Evolutionary conservation across 2,329 filamentous ascomycete genomes (phyloP), one percentile per base, ranked within the genome.

Genomic region (Beauveria sp.): DNA sequence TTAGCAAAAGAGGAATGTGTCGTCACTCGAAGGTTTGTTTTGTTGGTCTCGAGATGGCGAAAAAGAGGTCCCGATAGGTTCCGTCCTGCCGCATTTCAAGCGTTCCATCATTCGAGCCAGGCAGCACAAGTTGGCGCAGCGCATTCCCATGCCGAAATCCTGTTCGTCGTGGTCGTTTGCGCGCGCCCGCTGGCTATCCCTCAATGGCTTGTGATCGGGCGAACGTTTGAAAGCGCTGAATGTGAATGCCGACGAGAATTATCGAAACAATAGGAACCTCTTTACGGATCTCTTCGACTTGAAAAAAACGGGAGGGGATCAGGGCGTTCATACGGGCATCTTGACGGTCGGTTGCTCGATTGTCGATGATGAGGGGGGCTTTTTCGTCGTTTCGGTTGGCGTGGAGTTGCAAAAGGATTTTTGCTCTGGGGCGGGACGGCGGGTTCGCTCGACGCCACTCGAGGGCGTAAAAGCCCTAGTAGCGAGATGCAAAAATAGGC

Each of bases 391-490:
- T 50, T 43, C 12, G 66, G 65, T 64, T 70, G 69, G 67, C 64
- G 67, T 66, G 66, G 65, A 68, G 69, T 68, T 70, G 66, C 66
- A 68, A 67, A 67, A 71, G 60, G 60, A 61, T 61, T 70, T 71
- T 75, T 69, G 69, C 67, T 66, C 67, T 67, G 26, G 55, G 51
- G 46, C 51, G 24, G 18, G 6, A 66, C 69, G 66, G 66, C 62
- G 57, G 61, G 60, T 52, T 63, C 65, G 59, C 52, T 61, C 59
- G 44, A 37, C 58, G 48, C 56, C 56, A 60, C 57, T 55, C 44
- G 66, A 75, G 72, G 72, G 72, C 68, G 72, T 70, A 67, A 73
- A 37, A 75, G 69, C 71, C 73, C 73, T 73, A 74, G 71, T 63
- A 55, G 67, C 64, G 63, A 55, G 52, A 46, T 51, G 34, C 20